A percentile compares a stretch with the other conserved stretches of the same genome.
Evolutionary conservation across 2,329 filamentous ascomycete genomes (phyloP).

Genomic region (Fusarium denticulatum): DNA sequence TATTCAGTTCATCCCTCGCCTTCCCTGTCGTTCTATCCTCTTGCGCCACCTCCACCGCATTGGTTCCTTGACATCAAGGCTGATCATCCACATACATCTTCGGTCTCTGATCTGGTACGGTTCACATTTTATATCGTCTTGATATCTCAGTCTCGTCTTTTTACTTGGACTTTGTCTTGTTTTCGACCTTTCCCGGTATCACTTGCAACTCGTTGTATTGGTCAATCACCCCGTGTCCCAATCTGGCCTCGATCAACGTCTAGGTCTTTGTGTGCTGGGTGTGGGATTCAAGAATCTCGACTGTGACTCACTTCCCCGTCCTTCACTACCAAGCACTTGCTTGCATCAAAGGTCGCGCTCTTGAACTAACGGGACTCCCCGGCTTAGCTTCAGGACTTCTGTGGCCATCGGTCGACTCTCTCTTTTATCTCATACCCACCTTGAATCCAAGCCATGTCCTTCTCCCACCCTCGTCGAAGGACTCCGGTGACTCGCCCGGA

Average conservation of each 20-base stretch:
- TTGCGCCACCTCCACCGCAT: constrained; percentile 27
- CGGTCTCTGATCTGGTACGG: constrained; percentile 38
- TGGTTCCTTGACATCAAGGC: constrained; percentile 25
- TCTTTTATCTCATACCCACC: constrained; percentile 43
- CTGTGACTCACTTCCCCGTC: constrained; percentile 48
- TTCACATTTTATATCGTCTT: constrained; percentile 32
- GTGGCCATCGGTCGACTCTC: constrained; percentile 43
- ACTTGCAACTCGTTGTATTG: constrained; percentile 27
- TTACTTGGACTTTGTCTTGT: constrained; percentile 9
- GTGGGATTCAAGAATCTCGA: constrained; percentile 43
- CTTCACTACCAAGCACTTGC: constrained; percentile 37
- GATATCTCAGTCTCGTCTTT: constrained; percentile 11
- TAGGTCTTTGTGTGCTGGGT: constrained; percentile 34
- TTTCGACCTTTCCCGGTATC: constrained; percentile 15
- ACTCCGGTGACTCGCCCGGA: constrained; percentile 54
- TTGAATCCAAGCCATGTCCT: constrained; percentile 58
- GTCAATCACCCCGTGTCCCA: constrained; percentile 33
- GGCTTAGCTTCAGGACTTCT: constrained; percentile 47
- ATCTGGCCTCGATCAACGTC: constrained; percentile 38
- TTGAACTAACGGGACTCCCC: constrained; percentile 46
- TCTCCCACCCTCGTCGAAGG: constrained; percentile 59
- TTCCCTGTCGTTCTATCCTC: constrained; percentile 27
- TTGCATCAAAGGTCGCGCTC: constrained; percentile 41
- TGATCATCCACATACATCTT: constrained; percentile 26
- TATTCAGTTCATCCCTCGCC: constrained; percentile 15